Evolutionary conservation across 31 red algal genomes (phyloP).

Genomic region (Odonthalia washingtoniensis): DNA sequence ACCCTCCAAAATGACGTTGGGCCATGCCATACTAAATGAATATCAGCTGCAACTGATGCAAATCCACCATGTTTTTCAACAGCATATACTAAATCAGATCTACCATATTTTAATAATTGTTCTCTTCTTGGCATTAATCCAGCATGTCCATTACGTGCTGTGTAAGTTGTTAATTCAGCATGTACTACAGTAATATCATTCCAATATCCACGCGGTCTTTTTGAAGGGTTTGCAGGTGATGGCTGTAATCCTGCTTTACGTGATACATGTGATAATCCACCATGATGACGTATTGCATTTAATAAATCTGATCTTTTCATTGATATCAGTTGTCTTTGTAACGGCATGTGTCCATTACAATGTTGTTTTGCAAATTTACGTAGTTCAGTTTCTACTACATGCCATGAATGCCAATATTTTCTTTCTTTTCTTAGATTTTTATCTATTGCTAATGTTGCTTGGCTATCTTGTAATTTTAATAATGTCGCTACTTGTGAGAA

Average conservation of each 20-base stretch:
- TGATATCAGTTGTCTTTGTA: conserved; percentile 58
- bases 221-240: not conserved
- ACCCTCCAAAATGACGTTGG: conserved; percentile 77
- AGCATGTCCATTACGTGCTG: conserved; percentile 66
- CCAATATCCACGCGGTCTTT: conserved; percentile 69
- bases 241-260: conserved; percentile 28
- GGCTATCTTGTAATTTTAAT: not conserved
- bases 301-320: conserved; percentile 59
- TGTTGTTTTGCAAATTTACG: conserved; percentile 46
- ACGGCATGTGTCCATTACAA: conserved; percentile 74
- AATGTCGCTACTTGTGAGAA: conserved; percentile 16
- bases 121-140: conserved; percentile 81
- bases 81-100: conserved; percentile 78
- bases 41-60: conserved; percentile 56
- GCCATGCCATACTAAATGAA: conserved; percentile 90
- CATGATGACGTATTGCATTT: conserved; percentile 71
- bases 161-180: conserved; percentile 66
- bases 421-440: not conserved
- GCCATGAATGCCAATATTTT: conserved; percentile 57
- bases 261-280: conserved; percentile 61
- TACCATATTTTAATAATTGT: conserved; percentile 47
- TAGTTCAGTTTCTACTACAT: conserved; percentile 61
- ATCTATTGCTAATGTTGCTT: not conserved
- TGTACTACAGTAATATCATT: conserved; percentile 46
- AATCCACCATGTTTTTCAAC: conserved; percentile 80